Conservation (phyloP, 306 rosid genomes). For the peach (Prunus persica) region DNA sequence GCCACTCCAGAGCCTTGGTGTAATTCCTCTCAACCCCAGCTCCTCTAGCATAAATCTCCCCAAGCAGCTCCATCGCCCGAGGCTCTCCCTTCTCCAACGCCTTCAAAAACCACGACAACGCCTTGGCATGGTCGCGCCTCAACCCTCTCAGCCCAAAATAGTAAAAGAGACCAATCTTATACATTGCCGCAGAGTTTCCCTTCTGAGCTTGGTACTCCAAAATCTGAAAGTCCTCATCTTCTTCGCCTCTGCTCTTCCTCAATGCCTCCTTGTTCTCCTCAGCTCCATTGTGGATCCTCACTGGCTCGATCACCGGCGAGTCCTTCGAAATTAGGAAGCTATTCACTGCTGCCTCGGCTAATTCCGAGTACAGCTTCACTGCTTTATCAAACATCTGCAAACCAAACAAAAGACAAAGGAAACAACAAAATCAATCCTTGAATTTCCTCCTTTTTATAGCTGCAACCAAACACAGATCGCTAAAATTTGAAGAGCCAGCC, state of each 20-base stretch:
- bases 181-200: conserved; percentile 93
- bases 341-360: conserved; percentile 87
- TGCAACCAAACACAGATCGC: conserved; percentile 16
- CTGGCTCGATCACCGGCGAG: conserved; percentile 84
- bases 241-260: conserved; percentile 88
- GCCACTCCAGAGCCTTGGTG: conserved; percentile 91
- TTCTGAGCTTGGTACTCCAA: conserved; percentile 95
- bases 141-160: conserved; percentile 92
- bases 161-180: conserved; percentile 90
- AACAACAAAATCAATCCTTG: neutral
- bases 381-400: conserved; percentile 82
- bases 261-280: conserved; percentile 93
- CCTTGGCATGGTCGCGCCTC: conserved; percentile 87
- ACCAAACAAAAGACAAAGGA: neutral
- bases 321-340: conserved; percentile 83
- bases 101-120: conserved; percentile 81
- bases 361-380: conserved; percentile 74
- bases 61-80: conserved; percentile 90
- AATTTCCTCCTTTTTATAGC: neutral
- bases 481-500: neutral
- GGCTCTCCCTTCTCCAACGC: conserved; percentile 97
- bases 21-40: conserved; percentile 95
- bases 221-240: conserved; percentile 91
- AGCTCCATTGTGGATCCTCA: conserved; percentile 86
- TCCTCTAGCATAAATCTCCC: conserved; percentile 94